Conservation (phyloP, 75 land plant species). For the Cupressus sempervirens region DNA sequence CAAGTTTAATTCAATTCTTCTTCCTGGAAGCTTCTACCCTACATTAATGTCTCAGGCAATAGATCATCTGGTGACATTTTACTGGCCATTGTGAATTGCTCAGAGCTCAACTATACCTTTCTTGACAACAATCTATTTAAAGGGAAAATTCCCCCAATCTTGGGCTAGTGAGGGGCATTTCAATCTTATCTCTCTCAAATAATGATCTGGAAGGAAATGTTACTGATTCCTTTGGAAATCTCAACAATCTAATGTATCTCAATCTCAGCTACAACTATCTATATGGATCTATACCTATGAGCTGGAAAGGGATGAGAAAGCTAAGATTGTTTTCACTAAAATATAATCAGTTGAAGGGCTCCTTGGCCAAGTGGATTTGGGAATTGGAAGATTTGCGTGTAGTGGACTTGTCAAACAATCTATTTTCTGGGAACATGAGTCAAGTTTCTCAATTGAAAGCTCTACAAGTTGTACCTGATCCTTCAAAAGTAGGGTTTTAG, state of each 20-base stretch:
- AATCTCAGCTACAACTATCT: no score
- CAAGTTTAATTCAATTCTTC: constrained; percentile 35
- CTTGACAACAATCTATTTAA: constrained; percentile 36
- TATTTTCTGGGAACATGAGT: constrained; percentile 35
- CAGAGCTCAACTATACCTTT: constrained; percentile 24
- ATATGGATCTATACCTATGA: constrained; percentile 43
- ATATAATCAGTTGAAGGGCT: constrained; percentile 33
- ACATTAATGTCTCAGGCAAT: constrained; percentile 41
- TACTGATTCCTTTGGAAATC: constrained; percentile 34
- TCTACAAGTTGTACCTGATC: neutral
- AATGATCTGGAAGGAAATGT: constrained; percentile 44
- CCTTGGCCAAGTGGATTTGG: constrained; percentile 30
- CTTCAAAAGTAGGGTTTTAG: constrained; percentile 34
- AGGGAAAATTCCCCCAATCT: constrained; percentile 41
- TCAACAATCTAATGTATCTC: no score
- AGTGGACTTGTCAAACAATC: constrained; percentile 68
- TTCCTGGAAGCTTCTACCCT: constrained; percentile 37
- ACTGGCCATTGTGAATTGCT: constrained; percentile 38
- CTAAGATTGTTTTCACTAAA: constrained; percentile 50
- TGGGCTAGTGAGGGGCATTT: constrained; percentile 33
- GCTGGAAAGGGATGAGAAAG: constrained; percentile 13
- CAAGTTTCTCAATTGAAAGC: constrained; percentile 20
- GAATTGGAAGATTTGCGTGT: constrained; percentile 36
- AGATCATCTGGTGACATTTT: constrained; percentile 54
- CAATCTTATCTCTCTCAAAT: constrained; percentile 39